A percentile compares a stretch with the other conserved stretches of the same genome.
Evolutionary conservation across 1,284 basidiomycete species (phyloP).

Genomic region (Hypsizygus ulmarius): DNA sequence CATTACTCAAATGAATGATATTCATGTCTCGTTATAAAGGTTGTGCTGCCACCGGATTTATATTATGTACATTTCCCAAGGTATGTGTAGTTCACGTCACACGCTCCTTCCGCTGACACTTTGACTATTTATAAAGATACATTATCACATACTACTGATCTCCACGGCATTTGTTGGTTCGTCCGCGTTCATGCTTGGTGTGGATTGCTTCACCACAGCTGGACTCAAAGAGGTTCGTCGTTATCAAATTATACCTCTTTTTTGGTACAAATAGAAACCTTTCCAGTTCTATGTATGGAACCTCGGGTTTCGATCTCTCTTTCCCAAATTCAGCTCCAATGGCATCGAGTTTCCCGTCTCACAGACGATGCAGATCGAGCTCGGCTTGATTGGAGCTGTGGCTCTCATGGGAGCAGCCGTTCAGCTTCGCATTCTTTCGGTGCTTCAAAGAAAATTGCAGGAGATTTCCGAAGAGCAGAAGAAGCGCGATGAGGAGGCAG

Average conservation of each 20-base stretch:
- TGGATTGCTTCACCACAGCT: conserved; percentile 91
- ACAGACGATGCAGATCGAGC: conserved; percentile 91
- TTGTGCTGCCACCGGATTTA: conserved; percentile 57
- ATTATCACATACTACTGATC: conserved; percentile 78
- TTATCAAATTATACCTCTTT: conserved; percentile 5
- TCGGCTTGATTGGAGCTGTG: conserved; percentile 81
- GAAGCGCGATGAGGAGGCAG: conserved; percentile 72
- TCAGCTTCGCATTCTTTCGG: conserved; percentile 81
- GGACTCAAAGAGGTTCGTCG: conserved; percentile 83
- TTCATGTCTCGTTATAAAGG: conserved; percentile 33
- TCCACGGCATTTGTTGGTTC: conserved; percentile 88
- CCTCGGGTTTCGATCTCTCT: conserved; percentile 78
- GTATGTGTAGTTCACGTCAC: conserved; percentile 25
- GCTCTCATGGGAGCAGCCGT: conserved; percentile 86
- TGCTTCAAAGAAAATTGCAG: conserved; percentile 74
- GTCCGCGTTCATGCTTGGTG: conserved; percentile 89
- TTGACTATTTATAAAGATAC: conserved; percentile 41
- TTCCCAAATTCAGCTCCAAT: conserved; percentile 69
- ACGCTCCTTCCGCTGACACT: conserved; percentile 5
- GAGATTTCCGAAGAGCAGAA: conserved; percentile 79
- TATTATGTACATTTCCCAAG: conserved; percentile 63
- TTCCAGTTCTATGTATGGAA: conserved; percentile 91
- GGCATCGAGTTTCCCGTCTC: conserved; percentile 78
- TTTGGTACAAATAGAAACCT: conserved; percentile 10
- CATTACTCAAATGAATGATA: conserved; percentile 14